Conservation (phyloP, 2,329 filamentous ascomycete genomes). For the Fusarium algeriense region DNA sequence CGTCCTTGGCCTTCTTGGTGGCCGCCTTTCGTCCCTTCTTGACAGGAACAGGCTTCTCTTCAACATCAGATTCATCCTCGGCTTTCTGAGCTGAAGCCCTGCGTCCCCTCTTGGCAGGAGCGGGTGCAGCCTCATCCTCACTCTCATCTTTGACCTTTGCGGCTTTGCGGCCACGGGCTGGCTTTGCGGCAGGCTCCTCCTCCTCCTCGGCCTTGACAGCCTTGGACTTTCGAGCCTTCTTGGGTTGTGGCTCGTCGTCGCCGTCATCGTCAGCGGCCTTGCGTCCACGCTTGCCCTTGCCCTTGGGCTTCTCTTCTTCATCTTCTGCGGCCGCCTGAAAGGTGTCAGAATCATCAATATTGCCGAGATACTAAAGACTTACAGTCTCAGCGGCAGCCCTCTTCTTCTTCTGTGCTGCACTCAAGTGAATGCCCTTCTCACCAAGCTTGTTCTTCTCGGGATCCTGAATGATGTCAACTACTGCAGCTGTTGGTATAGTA, state of each 20-base stretch:
- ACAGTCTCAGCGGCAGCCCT: constrained; percentile 49
- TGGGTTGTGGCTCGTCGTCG: constrained; percentile 52
- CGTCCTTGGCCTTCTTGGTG: constrained; percentile 39
- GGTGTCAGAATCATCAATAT: constrained; percentile 23
- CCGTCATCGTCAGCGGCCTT: constrained; percentile 52
- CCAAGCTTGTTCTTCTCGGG: constrained; percentile 79
- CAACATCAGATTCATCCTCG: constrained; percentile 30
- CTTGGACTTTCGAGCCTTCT: constrained; percentile 52
- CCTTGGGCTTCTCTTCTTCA: constrained; percentile 48
- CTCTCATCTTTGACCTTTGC: constrained; percentile 43
- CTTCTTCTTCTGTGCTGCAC: constrained; percentile 53
- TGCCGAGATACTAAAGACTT: constrained; percentile 16
- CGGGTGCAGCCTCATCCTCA: constrained; percentile 41
- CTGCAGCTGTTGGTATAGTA: background rate
- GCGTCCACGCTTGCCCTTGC: constrained; percentile 51
- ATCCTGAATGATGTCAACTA: constrained; percentile 65
- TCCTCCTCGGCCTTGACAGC: constrained; percentile 39
- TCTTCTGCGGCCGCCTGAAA: constrained; percentile 43
- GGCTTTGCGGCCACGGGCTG: constrained; percentile 39
- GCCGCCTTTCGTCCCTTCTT: constrained; percentile 32
- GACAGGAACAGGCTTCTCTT: constrained; percentile 31
- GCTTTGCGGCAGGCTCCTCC: constrained; percentile 38
- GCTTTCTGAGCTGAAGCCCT: constrained; percentile 30
- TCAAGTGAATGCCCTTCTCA: constrained; percentile 70
- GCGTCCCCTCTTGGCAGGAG: constrained; percentile 48